These are phyloP conservation scores for Deinandra increscens DNA, from an alignment of 129 eudicot genomes.

Conservation along the genomic window DNA sequence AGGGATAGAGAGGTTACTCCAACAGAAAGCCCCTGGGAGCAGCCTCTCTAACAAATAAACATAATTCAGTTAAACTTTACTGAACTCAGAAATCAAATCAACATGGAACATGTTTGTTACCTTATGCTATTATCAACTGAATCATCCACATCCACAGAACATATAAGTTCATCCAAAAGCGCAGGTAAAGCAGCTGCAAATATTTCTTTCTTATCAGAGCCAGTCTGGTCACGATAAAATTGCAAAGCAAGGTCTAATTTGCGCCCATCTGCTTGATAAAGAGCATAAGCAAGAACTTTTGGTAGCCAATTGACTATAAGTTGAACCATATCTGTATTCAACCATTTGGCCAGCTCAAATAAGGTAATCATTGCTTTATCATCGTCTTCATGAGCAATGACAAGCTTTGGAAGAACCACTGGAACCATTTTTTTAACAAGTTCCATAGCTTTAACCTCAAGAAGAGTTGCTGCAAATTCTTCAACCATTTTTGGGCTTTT, in stretches of 20 bases:
- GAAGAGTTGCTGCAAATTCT: constrained; percentile 86
- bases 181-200: constrained; percentile 90
- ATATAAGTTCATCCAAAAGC: constrained; percentile 83
- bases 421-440: constrained; percentile 83
- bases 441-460: constrained; percentile 62
- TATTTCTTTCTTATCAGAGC: constrained; percentile 62
- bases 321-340: constrained; percentile 76
- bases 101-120: constrained; percentile 40
- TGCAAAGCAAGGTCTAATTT: constrained; percentile 64
- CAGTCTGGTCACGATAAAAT: constrained; percentile 75
- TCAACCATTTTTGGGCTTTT: constrained; percentile 66
- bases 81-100: constrained; percentile 9
- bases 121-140: constrained; percentile 61
- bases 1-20: too few relatives aligned
- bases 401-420: constrained; percentile 87
- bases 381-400: constrained; percentile 59
- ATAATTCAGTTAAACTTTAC: constrained; percentile 1
- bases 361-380: constrained; percentile 56
- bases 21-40: too few relatives aligned
- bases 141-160: constrained; percentile 76
- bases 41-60: not conserved
- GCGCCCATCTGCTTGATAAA: constrained; percentile 67
- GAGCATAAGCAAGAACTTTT: constrained; percentile 92
- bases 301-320: constrained; percentile 71
- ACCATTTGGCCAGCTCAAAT: constrained; percentile 56